Evolutionary conservation across 1,284 basidiomycete species (phyloP).

Genomic region (Anthracocystis walkeri): DNA sequence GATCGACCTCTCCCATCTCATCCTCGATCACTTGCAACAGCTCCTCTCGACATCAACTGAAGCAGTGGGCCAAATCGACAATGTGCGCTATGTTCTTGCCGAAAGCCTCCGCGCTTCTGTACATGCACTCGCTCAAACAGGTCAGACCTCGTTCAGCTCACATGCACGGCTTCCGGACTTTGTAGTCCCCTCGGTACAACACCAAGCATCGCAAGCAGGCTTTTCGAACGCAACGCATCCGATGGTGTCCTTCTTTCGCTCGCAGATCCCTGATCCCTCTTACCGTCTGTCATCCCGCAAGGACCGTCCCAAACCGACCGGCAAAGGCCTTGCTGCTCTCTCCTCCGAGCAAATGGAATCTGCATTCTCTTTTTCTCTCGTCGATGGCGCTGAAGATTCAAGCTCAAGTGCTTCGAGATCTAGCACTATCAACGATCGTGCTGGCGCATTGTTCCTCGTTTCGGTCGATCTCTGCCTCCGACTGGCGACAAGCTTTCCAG

Average conservation of each 20-base stretch:
- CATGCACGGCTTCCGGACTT: slow-evolving; percentile 34
- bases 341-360: slow-evolving; percentile 25
- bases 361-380: slow-evolving; percentile 13
- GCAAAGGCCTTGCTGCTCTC: slow-evolving; percentile 21
- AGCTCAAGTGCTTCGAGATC: not conserved
- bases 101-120: slow-evolving; percentile 39
- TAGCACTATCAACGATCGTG: slow-evolving; percentile 13
- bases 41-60: slow-evolving; percentile 40
- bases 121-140: slow-evolving; percentile 42
- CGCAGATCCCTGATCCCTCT: slow-evolving; percentile 8
- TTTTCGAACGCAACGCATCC: not conserved
- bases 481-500: slow-evolving; percentile 21
- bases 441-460: slow-evolving; percentile 26
- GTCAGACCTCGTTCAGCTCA: slow-evolving; percentile 35
- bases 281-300: slow-evolving; percentile 39
- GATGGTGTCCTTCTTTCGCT: slow-evolving; percentile 26
- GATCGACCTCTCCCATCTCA: slow-evolving; percentile 12
- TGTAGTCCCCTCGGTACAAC: slow-evolving; percentile 20
- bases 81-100: slow-evolving; percentile 43
- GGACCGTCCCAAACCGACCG: slow-evolving; percentile 38
- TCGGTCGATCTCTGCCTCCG: slow-evolving; percentile 32
- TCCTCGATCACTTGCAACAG: slow-evolving; percentile 23
- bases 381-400: not conserved
- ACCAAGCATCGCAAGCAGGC: not conserved
- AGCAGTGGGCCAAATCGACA: slow-evolving; percentile 40